Percentiles rank a stretch among this genome's conserved stretches.
Evolutionary conservation across 2,329 filamentous ascomycete species (phyloP).

Genomic region (Nakataea oryzae): DNA sequence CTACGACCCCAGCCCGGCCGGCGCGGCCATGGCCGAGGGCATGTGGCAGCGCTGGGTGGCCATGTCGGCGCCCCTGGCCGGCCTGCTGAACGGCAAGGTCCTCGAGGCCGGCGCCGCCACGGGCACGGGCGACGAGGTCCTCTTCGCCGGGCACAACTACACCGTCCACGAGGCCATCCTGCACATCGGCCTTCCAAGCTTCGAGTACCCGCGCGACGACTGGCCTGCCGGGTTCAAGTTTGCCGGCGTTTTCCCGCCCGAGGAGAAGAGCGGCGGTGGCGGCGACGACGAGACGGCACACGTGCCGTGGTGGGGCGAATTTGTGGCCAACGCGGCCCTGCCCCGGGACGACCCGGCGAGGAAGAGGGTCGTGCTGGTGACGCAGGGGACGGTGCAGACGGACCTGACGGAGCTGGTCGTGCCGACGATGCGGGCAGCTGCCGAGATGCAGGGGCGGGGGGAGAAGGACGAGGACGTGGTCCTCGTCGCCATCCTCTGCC

Average conservation of each 20-base stretch:
- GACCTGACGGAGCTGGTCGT: constrained; percentile 25
- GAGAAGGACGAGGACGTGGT: constrained; percentile 15
- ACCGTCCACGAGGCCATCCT: constrained; percentile 21
- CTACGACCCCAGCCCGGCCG: constrained; percentile 17
- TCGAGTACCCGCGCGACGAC: constrained; percentile 26
- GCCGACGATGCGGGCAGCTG: constrained; percentile 23
- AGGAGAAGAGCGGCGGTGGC: not conserved
- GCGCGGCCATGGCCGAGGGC: constrained; percentile 12
- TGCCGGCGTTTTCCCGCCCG: constrained; percentile 20
- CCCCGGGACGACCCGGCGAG: not conserved
- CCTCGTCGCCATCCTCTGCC: constrained; percentile 24
- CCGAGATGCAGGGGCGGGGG: not conserved
- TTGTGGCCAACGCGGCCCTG: constrained; percentile 16
- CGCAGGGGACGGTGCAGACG: constrained; percentile 28
- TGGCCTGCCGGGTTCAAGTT: constrained; percentile 22
- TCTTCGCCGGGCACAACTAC: constrained; percentile 24
- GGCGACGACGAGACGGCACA: not conserved
- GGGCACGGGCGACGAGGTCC: constrained; percentile 7
- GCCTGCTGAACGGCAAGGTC: constrained; percentile 16
- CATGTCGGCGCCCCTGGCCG: constrained; percentile 13
- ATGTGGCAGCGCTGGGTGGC: constrained; percentile 20
- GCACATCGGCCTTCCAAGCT: constrained; percentile 24
- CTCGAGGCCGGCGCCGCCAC: constrained; percentile 16
- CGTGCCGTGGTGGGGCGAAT: constrained; percentile 22
- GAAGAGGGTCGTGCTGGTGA: constrained; percentile 24